These are phyloP conservation scores for Coemansia sp. DNA, from an alignment of 192 early-diverging fungal species.

Conservation along the genomic window DNA sequence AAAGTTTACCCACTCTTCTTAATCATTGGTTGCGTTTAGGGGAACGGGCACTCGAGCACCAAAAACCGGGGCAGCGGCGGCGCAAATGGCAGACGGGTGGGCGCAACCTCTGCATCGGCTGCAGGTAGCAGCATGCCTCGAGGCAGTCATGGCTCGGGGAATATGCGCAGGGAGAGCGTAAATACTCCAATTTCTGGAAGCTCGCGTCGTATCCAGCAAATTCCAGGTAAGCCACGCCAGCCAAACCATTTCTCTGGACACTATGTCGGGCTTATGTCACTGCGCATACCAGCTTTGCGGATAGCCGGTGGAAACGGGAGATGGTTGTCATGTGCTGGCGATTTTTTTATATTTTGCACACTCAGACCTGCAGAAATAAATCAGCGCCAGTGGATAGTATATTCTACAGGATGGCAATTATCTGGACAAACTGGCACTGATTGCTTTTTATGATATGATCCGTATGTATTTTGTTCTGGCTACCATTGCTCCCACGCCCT, in stretches of 20 bases:
- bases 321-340: neutral
- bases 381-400: neutral
- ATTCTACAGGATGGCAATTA: neutral
- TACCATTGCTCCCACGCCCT: neutral
- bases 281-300: neutral
- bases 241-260: neutral
- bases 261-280: neutral
- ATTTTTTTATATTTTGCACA: neutral
- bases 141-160: slow-evolving; percentile 8
- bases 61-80: slow-evolving; percentile 20
- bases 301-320: neutral
- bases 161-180: slow-evolving; percentile 27
- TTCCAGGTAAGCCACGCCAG: slow-evolving; percentile 9
- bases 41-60: slow-evolving; percentile 38
- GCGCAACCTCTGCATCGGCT: slow-evolving; percentile 1
- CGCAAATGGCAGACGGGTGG: slow-evolving; percentile 12
- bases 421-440: neutral
- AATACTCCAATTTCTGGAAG: slow-evolving; percentile 17
- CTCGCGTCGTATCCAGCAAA: slow-evolving; percentile 28
- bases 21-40: slow-evolving; percentile 10
- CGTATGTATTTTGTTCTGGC: neutral
- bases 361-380: neutral
- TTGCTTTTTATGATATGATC: neutral
- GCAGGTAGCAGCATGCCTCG: slow-evolving; percentile 11
- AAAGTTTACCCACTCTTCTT: neutral